Base-by-base conservation (phyloP, 225 moss, liverwort and hornwort genomes). In the Marchantia polymorpha region DNA sequence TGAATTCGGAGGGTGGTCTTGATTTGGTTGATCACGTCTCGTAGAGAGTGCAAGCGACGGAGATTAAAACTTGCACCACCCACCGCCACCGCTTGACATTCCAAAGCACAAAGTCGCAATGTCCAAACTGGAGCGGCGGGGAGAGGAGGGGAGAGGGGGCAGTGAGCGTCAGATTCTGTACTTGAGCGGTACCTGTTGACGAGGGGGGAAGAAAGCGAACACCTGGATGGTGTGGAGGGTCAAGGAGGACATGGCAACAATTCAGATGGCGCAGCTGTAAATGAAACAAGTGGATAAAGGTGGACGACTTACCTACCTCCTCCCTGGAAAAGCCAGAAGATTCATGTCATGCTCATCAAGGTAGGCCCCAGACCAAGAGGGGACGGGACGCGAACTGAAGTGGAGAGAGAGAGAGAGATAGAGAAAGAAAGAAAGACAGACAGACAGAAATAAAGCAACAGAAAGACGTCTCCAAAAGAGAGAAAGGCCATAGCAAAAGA, bases 151-250 rank as follows among this genome's bases (percentile, higher is more conserved):
- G 56, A n/a, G 39, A 2, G 39, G 39, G 39, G 39, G 39, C 2
- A 39, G 39, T 39, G 39, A 55, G 56, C 56, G 56, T 56, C 56
- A 56, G 56, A 13, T 13, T 56, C 56, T 56, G 64, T 64, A 64
- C 64, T 20, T 20, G 64, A 23, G 15, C 9, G 20, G 64, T 64
- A 64, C 64, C 23, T 23, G 64, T 20, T 64, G 64, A 64, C 64
- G 64, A 64, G 39, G 39, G 39, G 39, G 64, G 15, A n/a, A 64
- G n/a, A 64, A 64, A 64, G 64, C n/a, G 64, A 64, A 64, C 64
- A 64, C 64, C 64, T 64, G 64, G 64, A 64, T 64, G 64, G 64
- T 64, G 64, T 23, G 64, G 64, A 64, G 15, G 64, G 19, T 64
- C 8, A 64, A 3, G 64, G 64, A 20, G 64, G 23, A 56, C 14